Evolutionary conservation across 108 stramenopile genomes (phyloP), one percentile per base, ranked within the genome.

Genomic region (Cyclotella baltica): DNA sequence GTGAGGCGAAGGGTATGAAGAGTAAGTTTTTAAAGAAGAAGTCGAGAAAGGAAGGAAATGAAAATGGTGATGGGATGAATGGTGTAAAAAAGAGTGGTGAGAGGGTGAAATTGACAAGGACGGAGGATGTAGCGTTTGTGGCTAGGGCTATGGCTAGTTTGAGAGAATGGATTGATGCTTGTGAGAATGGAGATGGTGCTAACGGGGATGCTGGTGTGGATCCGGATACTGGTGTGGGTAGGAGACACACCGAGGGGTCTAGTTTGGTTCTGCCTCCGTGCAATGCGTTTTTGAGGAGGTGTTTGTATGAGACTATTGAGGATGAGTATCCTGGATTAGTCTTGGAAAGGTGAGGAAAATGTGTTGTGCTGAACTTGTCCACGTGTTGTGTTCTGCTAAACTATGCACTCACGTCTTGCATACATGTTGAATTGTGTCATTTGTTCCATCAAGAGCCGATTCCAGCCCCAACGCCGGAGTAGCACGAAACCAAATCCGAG

Each of bases 151-250:
- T 93, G 90, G 90, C 94, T 23, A 62, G 70, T 37, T 72, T 95
- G 55, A 73, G 94, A 29, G 94, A 92, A 70, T 95, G 94, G 94
- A 76, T 95, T 57, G 93, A 94, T 74, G 76, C 87, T 28, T n/a
- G n/a, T n/a, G 89, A 88, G 36, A 36, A 65, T 53, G 51, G 70
- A 16, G 27, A 29, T 25, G 53, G 52, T 22, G 72, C 52, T 33
- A 25, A 67, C 36, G 79, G 16, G n/a, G 50, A 67, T 34, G 56
- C n/a, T 28, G 52, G 53, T 18, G 46, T 22, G 23, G 29, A 46
- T 27, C n/a, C 37, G 23, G 53, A 25, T 55, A 37, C 33, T 22
- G 62, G 47, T 8, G 13, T 52, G 5, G 64, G 48, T 18, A 40
- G 20, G 23, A 50, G 66, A 2, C 51, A 64, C 52, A 33, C 19